A percentile compares a stretch with the other conserved stretches of the same genome.
phyloP scores from a whole-genome alignment of 2,329 filamentous ascomycete genomes.

The Neopestalotiopsis rosae region DNA sequence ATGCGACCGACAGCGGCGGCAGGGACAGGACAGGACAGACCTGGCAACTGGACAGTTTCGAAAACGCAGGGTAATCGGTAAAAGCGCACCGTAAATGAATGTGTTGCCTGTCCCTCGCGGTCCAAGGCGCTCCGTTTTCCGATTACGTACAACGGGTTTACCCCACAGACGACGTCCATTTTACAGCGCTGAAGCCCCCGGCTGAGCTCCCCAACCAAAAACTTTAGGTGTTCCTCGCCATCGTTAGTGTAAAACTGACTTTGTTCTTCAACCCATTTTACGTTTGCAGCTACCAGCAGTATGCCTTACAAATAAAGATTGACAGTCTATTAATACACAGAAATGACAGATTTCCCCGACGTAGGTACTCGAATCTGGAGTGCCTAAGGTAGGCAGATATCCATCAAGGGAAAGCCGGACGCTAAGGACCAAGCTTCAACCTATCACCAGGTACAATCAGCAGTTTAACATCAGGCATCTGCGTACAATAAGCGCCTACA shows the following conservation, averaged over 20 bases:
- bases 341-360: background rate
- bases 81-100: background rate
- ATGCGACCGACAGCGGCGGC: background rate
- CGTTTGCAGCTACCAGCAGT: background rate
- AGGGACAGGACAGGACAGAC: background rate
- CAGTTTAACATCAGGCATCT: background rate
- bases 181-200: too few relatives aligned
- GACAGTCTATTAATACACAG: background rate
- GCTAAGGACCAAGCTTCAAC: background rate
- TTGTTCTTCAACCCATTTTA: background rate
- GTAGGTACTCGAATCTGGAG: background rate
- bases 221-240: too few relatives aligned
- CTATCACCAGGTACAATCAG: constrained; percentile 1
- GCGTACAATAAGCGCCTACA: background rate
- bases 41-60: background rate
- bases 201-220: too few relatives aligned
- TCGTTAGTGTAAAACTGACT: background rate
- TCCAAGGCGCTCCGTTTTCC: background rate
- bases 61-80: background rate
- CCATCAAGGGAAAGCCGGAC: background rate
- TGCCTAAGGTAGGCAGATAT: background rate
- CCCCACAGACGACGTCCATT: background rate
- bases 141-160: background rate
- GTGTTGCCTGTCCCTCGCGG: background rate
- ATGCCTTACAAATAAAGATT: background rate